Conservation (phyloP, 495 filamentous ascomycete genomes). For the Pyrenula aspistea region DNA sequence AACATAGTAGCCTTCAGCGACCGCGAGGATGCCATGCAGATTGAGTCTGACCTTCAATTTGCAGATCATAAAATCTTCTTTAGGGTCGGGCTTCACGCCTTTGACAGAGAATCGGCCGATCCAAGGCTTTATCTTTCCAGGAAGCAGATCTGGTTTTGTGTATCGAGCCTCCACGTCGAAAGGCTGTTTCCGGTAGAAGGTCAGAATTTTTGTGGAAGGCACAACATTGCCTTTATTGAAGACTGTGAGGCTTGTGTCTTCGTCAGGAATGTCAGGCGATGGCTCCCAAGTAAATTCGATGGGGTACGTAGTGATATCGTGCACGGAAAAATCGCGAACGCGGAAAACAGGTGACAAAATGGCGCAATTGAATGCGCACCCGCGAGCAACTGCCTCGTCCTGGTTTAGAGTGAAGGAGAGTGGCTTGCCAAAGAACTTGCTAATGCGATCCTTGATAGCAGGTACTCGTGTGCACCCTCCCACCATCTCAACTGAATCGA, state of each 20-base stretch:
- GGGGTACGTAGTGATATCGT: constrained; percentile 95
- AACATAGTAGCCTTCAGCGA: constrained; percentile 95
- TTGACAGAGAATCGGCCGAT: constrained; percentile 95
- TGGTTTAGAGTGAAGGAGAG: constrained; percentile 97
- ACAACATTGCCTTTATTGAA: constrained; percentile 97
- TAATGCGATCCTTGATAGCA: constrained; percentile 78
- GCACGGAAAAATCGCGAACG: constrained; percentile 92
- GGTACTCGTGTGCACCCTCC: constrained; percentile 94
- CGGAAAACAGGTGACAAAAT: constrained; percentile 97
- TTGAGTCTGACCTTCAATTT: constrained; percentile 98
- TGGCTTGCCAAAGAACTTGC: constrained; percentile 78
- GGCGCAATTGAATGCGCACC: constrained; percentile 95
- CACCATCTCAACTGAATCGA: constrained; percentile 87
- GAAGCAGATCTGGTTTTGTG: constrained; percentile 73
- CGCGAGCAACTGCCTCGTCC: constrained; percentile 93
- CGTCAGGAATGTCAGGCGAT: constrained; percentile 94
- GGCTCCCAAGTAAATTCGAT: constrained; percentile 99
- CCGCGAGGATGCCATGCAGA: constrained; percentile 90
- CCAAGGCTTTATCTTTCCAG: constrained; percentile 85
- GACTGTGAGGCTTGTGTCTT: constrained; percentile 93
- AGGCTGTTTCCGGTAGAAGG: constrained; percentile 95
- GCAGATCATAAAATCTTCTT: constrained; percentile 97
- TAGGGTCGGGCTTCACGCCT: constrained; percentile 70
- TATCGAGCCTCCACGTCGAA: constrained; percentile 97
- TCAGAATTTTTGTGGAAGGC: constrained; percentile 98